A percentile compares a stretch with the other conserved stretches of the same genome.
Conservation (phyloP, 179 eudicot genomes). For the Gypsophila paniculata region DNA sequence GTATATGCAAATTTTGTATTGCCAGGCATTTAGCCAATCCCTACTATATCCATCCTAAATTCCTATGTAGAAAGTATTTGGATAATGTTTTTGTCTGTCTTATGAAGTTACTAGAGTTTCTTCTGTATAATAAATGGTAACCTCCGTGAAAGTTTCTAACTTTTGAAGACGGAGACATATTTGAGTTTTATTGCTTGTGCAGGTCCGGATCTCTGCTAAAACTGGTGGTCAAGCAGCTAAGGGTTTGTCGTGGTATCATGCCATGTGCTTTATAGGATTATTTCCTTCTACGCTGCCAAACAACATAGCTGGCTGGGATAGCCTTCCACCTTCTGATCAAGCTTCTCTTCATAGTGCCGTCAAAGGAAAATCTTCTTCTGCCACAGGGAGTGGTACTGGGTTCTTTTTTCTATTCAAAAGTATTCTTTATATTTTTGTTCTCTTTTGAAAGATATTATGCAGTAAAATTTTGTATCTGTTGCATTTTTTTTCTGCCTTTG, state of each 20-base stretch:
- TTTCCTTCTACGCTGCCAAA: constrained; percentile 50
- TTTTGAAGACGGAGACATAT: too few relatives aligned
- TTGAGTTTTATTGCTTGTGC: constrained; percentile 15
- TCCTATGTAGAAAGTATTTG: too few relatives aligned
- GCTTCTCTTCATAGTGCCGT: constrained; percentile 43
- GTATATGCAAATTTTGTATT: too few relatives aligned
- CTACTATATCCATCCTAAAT: too few relatives aligned
- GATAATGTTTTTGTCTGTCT: too few relatives aligned
- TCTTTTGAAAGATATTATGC: neutral
- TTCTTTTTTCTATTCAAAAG: constrained; percentile 6
- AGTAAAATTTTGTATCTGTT: neutral
- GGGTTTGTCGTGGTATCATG: constrained; percentile 87
- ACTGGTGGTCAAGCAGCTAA: constrained; percentile 66
- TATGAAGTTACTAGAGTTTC: too few relatives aligned
- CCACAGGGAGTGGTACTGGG: constrained; percentile 35
- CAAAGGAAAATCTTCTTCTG: constrained; percentile 50
- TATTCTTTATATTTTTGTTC: neutral
- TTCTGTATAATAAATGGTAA: too few relatives aligned
- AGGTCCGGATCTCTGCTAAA: constrained; percentile 86
- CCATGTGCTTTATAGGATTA: constrained; percentile 60
- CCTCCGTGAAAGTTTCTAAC: too few relatives aligned
- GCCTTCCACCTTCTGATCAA: constrained; percentile 64
- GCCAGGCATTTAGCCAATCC: too few relatives aligned
- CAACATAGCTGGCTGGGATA: constrained; percentile 70
- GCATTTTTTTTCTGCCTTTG: constrained; percentile 12